Evolutionary conservation across 2,329 filamentous ascomycete genomes (phyloP), one percentile per base, ranked within the genome.

Genomic region (Seiridium cupressi): DNA sequence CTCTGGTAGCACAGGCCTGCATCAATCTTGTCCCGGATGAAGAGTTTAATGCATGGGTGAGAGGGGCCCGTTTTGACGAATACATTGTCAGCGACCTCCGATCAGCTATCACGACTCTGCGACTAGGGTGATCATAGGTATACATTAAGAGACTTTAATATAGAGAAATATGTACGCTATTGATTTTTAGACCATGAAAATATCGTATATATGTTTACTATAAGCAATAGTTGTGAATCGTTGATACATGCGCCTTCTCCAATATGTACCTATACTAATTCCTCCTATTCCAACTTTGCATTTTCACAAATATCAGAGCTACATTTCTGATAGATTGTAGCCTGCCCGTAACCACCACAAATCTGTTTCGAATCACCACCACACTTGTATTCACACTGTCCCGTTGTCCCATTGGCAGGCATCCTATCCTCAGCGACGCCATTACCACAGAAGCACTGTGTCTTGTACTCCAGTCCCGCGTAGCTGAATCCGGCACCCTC

Each of bases 301-400:
- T 72, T 72, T 53, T 60, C 42, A 40, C 70, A 72, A 53, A 64
- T 59, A 4, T 38, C 48, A 4, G 58, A 54, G 51, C 61, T 58
- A 57, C 76, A 78, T 61, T 70, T 73, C 55, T 71, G 62, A 57
- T 77, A 78, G 3, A 77, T 63, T 5, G 69, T 72, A 18, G 76
- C 65, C 2, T 69, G 68, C 13, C 63, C 67, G 9, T 68, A 68
- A 9, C 76, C 76, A 57, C 76, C 76, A 60, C 76, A 79, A 32
- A 73, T 65, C 63, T 77, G 64, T 32, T 51, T 63, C 10, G 60
- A 57, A 47, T 80, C 68, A 3, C 78, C 78, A 1, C 67, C 67
- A 61, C 78, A 81, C 13, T 71, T 66, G 68, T 74, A 70, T 51
- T 68, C 67, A 65, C 80, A 82, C 55, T 73, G 68, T 13, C 79